Evolutionary conservation across 495 filamentous ascomycete species (phyloP).

Genomic region (Xylaria flabelliformis): DNA sequence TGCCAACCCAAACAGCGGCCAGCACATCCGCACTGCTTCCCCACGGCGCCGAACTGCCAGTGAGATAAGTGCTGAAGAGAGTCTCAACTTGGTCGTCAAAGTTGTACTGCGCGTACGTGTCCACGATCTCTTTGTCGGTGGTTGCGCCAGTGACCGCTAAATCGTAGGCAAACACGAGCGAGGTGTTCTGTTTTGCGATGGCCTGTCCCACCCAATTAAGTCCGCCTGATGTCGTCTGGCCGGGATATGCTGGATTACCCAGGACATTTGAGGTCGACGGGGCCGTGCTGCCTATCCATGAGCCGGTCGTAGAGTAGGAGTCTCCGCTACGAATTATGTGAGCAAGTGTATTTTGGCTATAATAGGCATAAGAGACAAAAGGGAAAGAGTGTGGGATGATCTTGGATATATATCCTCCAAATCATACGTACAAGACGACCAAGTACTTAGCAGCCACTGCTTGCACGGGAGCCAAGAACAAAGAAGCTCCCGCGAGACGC

Average conservation of each 20-base stretch:
- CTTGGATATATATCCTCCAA: not conserved
- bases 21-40: constrained; percentile 52
- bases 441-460: constrained; percentile 36
- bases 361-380: not conserved
- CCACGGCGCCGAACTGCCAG: constrained; percentile 53
- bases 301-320: constrained; percentile 65
- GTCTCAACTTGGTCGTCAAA: constrained; percentile 32
- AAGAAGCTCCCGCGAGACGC: not conserved
- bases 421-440: constrained; percentile 40
- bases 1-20: constrained; percentile 67
- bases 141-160: constrained; percentile 64
- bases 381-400: too few species aligned
- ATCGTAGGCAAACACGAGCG: constrained; percentile 59
- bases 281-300: constrained; percentile 49
- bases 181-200: constrained; percentile 58
- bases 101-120: constrained; percentile 51
- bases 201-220: constrained; percentile 65
- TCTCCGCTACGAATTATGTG: constrained; percentile 42
- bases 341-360: not conserved
- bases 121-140: constrained; percentile 56
- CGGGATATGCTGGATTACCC: constrained; percentile 66
- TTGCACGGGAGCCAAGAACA: constrained; percentile 8
- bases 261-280: constrained; percentile 63
- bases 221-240: constrained; percentile 49
- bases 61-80: constrained; percentile 13